Evolutionary conservation across 1,284 basidiomycete genomes (phyloP), one percentile per base, ranked within the genome.

Genomic region (Entoloma clypeatum): DNA sequence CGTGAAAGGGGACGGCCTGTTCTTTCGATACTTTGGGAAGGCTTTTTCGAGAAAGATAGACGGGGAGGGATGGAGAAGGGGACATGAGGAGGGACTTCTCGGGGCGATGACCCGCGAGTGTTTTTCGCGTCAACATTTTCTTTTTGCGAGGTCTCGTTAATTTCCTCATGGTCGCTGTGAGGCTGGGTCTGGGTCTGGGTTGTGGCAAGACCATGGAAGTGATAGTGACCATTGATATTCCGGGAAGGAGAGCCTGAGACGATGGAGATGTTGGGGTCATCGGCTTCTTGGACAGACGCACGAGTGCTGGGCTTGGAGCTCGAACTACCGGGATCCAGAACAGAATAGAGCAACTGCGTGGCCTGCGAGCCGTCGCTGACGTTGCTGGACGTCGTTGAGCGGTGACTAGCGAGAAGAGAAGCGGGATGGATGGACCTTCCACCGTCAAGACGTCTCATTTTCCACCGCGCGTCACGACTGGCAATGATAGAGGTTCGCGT

Each of bases 141-240:
- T 55, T 75, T 75, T 51, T 74, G 74, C 3, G 73, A 75, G 27
- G 67, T 67, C 39, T 64, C 65, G 19, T 53, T 56, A 16, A 43
- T 46, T 16, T 57, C 53, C 25, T 58, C 51, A 9, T 62, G 61
- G 9, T 67, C 62, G 24, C 58, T 57, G 11, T 53, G 42, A 19
- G 50, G 52, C 44, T 73, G 67, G 1, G 68, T 68, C 48, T 80
- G 72, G 2, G 72, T 71, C 50, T 79, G 72, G 0, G 74, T 75
- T 8, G 59, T 52, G 6, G 71, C 74, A 10, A 81, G 63, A 7
- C 73, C 77, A 44, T 75, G 69, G 42, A 77, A 68, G 51, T 75
- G 71, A 58, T 81, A 81, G 39, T 65, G 65, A 38, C 57, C 45
- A 39, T 53, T 50, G 31, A 59, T 52, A 39, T 56, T 57, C 13